Conservation (phyloP, 495 filamentous ascomycete species). For the Penicillium verhagenii region DNA sequence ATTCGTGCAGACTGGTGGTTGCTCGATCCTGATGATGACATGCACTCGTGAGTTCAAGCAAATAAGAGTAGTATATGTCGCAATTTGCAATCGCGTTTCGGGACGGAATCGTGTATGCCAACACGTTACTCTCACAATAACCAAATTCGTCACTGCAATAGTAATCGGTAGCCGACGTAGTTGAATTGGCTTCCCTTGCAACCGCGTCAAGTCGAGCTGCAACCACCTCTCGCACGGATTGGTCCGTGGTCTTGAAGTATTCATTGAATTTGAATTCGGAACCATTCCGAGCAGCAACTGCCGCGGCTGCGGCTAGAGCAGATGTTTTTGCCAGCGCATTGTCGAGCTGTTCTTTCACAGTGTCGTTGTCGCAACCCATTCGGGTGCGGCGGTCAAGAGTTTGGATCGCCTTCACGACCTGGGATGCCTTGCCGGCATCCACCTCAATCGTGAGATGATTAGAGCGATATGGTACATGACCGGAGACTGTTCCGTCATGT, state of each 20-base stretch:
- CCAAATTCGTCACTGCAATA: slow-evolving; percentile 53
- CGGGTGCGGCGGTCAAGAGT: slow-evolving; percentile 50
- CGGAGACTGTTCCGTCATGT: slow-evolving; percentile 31
- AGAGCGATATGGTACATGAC: slow-evolving; percentile 23
- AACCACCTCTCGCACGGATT: slow-evolving; percentile 45
- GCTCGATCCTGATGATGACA: slow-evolving; percentile 62
- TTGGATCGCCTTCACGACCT: slow-evolving; percentile 43
- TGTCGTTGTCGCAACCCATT: slow-evolving; percentile 49
- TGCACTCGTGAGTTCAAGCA: slow-evolving; percentile 39
- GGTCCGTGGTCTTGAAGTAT: slow-evolving; percentile 61
- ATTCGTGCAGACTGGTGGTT: slow-evolving; percentile 61
- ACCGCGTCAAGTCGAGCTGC: slow-evolving; percentile 50
- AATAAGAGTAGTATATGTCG: slow-evolving; percentile 50
- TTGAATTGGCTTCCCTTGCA: slow-evolving; percentile 49
- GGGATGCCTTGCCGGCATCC: slow-evolving; percentile 49
- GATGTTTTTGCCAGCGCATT: slow-evolving; percentile 52
- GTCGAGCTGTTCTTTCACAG: slow-evolving; percentile 35
- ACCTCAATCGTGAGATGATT: slow-evolving; percentile 35
- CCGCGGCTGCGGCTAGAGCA: slow-evolving; percentile 51
- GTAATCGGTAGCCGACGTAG: slow-evolving; percentile 39
- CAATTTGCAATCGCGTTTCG: slow-evolving; percentile 56
- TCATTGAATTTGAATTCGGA: slow-evolving; percentile 51
- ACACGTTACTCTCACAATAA: slow-evolving; percentile 49
- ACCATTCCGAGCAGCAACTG: slow-evolving; percentile 50
- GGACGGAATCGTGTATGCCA: slow-evolving; percentile 57